phyloP scores from a whole-genome alignment of 2,329 filamentous ascomycete genomes.

The Pseudogymnoascus sp. region DNA sequence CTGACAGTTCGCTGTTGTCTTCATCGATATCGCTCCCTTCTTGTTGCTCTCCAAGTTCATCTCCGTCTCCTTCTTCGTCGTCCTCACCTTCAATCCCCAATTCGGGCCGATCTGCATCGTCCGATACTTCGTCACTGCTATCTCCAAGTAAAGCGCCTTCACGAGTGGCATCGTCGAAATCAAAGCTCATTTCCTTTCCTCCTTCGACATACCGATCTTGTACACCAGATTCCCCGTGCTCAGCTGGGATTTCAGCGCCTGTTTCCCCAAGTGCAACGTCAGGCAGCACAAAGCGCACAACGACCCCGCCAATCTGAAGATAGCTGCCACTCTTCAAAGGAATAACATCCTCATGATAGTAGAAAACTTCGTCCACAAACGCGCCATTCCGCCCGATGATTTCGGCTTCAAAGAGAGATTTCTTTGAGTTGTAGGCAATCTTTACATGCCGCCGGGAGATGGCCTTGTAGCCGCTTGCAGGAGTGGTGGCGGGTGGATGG shows the following conservation, averaged over 20 bases:
- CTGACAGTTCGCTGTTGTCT: constrained; percentile 21
- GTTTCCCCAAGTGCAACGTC: constrained; percentile 52
- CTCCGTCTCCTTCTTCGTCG: constrained; percentile 25
- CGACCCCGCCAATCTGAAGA: constrained; percentile 67
- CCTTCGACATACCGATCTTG: constrained; percentile 48
- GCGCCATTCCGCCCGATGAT: constrained; percentile 59
- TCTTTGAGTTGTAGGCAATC: constrained; percentile 62
- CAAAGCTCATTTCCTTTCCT: constrained; percentile 67
- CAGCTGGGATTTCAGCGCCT: constrained; percentile 47
- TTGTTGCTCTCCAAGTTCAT: constrained; percentile 28
- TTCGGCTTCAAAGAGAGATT: constrained; percentile 57
- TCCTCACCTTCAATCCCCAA: constrained; percentile 19
- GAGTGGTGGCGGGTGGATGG: constrained; percentile 60
- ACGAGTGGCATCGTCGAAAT: constrained; percentile 59
- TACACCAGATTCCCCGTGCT: constrained; percentile 42
- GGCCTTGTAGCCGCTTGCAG: constrained; percentile 58
- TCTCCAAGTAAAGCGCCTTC: constrained; percentile 49
- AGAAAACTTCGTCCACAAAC: constrained; percentile 57
- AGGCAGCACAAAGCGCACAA: constrained; percentile 63
- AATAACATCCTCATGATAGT: constrained; percentile 47
- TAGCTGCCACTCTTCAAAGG: constrained; percentile 57
- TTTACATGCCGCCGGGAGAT: constrained; percentile 70
- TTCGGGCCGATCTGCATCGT: constrained; percentile 14
- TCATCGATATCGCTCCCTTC: constrained; percentile 25
- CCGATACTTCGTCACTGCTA: constrained; percentile 41